A percentile compares a stretch with the other conserved stretches of the same genome.
Conservation (phyloP, 2,329 filamentous ascomycete species). For the Fusarium sp. region DNA sequence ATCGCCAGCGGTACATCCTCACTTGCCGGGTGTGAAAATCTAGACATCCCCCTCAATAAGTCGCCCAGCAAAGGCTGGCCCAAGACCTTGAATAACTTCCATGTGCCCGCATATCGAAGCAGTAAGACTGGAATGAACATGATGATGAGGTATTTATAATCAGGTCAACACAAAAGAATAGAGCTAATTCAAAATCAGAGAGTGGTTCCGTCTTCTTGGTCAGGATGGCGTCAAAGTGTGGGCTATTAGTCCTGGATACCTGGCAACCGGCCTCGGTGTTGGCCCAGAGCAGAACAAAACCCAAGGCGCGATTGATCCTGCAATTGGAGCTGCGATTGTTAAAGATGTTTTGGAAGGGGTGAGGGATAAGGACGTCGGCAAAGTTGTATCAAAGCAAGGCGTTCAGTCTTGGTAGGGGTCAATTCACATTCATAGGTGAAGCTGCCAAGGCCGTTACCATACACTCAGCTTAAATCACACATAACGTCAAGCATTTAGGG, state of each 20-base stretch:
- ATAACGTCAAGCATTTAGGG: background rate
- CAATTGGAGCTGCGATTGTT: background rate
- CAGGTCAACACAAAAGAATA: too few species aligned
- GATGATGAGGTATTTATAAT: too few species aligned
- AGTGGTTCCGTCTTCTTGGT: too few species aligned
- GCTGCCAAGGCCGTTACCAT: background rate
- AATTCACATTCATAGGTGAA: rapidly evolving
- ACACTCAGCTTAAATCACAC: background rate
- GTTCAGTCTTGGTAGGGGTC: background rate
- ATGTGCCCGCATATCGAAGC: too few species aligned
- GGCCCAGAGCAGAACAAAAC: background rate
- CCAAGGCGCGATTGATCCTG: background rate
- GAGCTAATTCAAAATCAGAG: too few species aligned
- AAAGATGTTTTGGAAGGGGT: background rate
- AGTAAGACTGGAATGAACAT: too few species aligned
- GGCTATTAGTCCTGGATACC: background rate
- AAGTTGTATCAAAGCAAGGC: background rate
- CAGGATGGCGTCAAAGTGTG: too few species aligned
- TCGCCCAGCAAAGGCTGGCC: too few species aligned
- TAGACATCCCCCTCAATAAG: too few species aligned
- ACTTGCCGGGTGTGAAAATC: too few species aligned
- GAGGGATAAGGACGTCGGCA: background rate
- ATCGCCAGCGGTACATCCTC: too few species aligned
- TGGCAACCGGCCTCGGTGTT: background rate
- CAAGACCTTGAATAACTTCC: too few species aligned